Base-by-base conservation (phyloP, 805 yeast genomes). In the Saccharomycopsis amapae region DNA sequence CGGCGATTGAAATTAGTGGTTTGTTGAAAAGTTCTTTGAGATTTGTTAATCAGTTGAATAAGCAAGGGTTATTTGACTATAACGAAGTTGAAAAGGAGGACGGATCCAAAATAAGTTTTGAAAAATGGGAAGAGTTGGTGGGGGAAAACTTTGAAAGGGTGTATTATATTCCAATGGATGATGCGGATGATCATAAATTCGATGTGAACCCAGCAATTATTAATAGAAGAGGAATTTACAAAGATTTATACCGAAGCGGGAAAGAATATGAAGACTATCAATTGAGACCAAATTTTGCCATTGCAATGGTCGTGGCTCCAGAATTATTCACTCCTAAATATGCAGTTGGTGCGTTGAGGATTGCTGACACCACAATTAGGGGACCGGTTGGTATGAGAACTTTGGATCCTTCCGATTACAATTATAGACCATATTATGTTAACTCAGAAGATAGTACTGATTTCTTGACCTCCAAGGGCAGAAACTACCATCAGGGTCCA, bases 401-500 rank as follows among this genome's bases (percentile, higher is more conserved):
- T 0, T 70, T 90, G 52, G 98, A 93, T 59, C 97, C 98, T 3
- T 73, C 81, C 12, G 98, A 90, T 65, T 75, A 79, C 67, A 89
- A 90, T 63, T 90, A 93, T 62, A 73, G 95, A 52, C 98, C 98
- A 1, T 77, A 85, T 65, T 90, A 90, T 63, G 69, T 69, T 58
- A 93, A 90, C 61, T 67, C 87, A 40, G 82, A 75, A 34, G 97
- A 90, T 57, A 77, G 76, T 44, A 77, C 73, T 3, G 96, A 90
- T 62, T 93, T 88, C 71, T 87, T 94, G 1, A 88, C 97, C 0
- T 73, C 97, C 2, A 87, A 88, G 64, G 98, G 98, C 25, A 76
- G 97, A 57, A 93, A 93, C 65, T 90, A 90, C 62, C 98, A 90
- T 63, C 97, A 90, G 65, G 98, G 98, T 1, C 98, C 98, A 2